Base-by-base conservation (phyloP, 768 basidiomycete genomes). In the Pisolithus marmoratus region DNA sequence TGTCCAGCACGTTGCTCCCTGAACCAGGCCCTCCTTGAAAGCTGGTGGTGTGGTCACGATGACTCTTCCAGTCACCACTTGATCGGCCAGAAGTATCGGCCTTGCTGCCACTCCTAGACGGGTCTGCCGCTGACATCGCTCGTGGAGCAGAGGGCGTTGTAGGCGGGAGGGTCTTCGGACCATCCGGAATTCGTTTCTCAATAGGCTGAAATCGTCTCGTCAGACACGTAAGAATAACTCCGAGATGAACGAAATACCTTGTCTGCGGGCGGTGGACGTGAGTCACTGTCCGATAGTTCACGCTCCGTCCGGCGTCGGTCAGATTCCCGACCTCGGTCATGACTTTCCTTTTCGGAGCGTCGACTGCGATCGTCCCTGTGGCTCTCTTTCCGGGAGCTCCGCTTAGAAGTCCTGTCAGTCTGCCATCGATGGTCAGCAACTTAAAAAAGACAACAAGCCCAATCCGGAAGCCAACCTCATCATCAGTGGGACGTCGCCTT, bases 361-460 rank as follows among this genome's bases (percentile, higher is more conserved):
- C 87, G 81, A 55, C 71, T 71, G 34, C 87, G 77, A 37, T 90
- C 88, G 50, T 90, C 89, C 46, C 87, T 81, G 60, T 88, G 85
- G 27, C 79, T 69, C 3, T 90, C 87, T 63, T 87, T 87, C 46
- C 89, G 82, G 52, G 88, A 85, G 53, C 81, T 80, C n/a, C 89
- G 84, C 66, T 91, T 91, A n/a, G 83, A 78, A 31, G 77, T 76
- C 58, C 89, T 80, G 48, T 91, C 89, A 54, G 81, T 69, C 87
- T 90, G 63, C 38, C 54, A 46, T 52, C 38, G 46, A 23, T 17
- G 50, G 5, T 64, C 60, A 53, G 56, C 48, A 37, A 24, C 43
- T 14, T 41, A 6, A 22, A 44, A 36, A 31, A 51, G 44, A 46
- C 45, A 38, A 38, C 49, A 38, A 51, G 46, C 15, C 20, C 37